phyloP scores from a whole-genome alignment of 2,329 filamentous ascomycete genomes.

The Xylariales sp. region DNA sequence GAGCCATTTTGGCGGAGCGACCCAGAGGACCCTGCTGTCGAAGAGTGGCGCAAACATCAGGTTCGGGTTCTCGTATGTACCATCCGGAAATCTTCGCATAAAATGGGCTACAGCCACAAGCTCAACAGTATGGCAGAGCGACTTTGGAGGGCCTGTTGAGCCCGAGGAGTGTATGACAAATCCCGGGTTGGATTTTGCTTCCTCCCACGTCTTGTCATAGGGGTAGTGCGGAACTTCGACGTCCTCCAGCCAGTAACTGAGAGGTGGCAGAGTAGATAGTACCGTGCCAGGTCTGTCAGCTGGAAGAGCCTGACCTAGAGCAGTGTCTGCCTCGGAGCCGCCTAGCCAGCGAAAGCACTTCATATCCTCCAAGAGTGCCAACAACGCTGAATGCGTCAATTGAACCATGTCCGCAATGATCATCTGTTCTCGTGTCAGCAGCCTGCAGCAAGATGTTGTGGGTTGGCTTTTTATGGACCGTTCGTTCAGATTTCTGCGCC shows the following conservation, averaged over 20 bases:
- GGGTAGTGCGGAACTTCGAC: slow-evolving; percentile 1
- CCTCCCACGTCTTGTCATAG: slow-evolving; percentile 7
- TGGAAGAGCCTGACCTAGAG: not conserved
- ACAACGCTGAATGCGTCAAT: slow-evolving; percentile 3
- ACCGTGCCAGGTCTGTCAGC: not conserved
- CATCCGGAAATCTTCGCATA: not conserved
- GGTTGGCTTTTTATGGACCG: not conserved
- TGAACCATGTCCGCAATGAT: slow-evolving; percentile 6
- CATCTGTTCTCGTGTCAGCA: not conserved
- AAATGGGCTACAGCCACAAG: not conserved
- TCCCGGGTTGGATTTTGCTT: not conserved
- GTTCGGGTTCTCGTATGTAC: slow-evolving; percentile 5
- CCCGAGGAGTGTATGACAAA: slow-evolving; percentile 10
- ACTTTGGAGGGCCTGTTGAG: slow-evolving; percentile 4
- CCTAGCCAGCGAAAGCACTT: slow-evolving; percentile 4
- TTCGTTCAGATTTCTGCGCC: slow-evolving; percentile 5
- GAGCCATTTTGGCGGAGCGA: slow-evolving; percentile 6
- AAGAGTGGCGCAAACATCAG: not conserved
- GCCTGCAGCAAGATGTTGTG: not conserved
- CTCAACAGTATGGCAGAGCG: not conserved
- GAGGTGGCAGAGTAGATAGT: slow-evolving; percentile 1
- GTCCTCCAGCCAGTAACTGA: slow-evolving; percentile 4
- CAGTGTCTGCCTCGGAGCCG: not conserved
- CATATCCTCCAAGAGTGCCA: slow-evolving; percentile 4
- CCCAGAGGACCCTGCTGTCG: slow-evolving; percentile 2